Evolutionary conservation across 2,329 filamentous ascomycete species (phyloP), one percentile per base, ranked within the genome.

Genomic region (Gnomoniopsis smithogilvyi): DNA sequence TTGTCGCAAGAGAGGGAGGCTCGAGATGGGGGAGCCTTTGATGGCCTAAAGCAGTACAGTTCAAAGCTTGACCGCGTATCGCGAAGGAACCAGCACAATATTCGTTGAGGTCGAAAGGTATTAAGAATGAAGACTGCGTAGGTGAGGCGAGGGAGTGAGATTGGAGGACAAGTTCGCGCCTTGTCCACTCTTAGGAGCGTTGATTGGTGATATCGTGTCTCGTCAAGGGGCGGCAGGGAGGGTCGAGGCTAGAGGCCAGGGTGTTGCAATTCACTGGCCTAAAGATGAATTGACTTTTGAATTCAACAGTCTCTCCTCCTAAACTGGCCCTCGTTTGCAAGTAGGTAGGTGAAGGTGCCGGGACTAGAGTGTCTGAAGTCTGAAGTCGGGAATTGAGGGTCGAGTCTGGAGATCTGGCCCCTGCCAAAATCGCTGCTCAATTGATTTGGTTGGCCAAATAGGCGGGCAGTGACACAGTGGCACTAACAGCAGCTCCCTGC

Each of bases 371-470:
- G n/a, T 8, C 22, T 26, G 19, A 19, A 47, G 38, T 36, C 52
- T n/a, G 8, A 47, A 38, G 38, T 21, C 41, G 21, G 43, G 52
- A 12, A 38, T 46, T 36, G 34, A 36, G 43, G 17, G n/a, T 50
- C n/a, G 17, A 56, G 54, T 56, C 30, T 48, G 46, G 57, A 56
- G 60, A 62, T 62, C 60, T 62, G 60, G 60, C 60, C 54, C 60
- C 59, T 61, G 59, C 51, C 59, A 47, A 36, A 43, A 19, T 7
- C 51, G 19, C 41, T 60, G 49, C 45, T 46, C 36, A 19, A 46
- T 30, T 46, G 45, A 6, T 36, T 34, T 46, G 17, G 45, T 51
- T 19, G 33, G 51, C 53, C 17, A 60, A 46, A 7, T n/a, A n/a
- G n/a, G n/a, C n/a, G n/a, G n/a, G 46, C 45, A 54, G 46, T 61